These are phyloP conservation scores for Brassica cretica DNA, from an alignment of 345 rosid species.

Conservation along the genomic window DNA sequence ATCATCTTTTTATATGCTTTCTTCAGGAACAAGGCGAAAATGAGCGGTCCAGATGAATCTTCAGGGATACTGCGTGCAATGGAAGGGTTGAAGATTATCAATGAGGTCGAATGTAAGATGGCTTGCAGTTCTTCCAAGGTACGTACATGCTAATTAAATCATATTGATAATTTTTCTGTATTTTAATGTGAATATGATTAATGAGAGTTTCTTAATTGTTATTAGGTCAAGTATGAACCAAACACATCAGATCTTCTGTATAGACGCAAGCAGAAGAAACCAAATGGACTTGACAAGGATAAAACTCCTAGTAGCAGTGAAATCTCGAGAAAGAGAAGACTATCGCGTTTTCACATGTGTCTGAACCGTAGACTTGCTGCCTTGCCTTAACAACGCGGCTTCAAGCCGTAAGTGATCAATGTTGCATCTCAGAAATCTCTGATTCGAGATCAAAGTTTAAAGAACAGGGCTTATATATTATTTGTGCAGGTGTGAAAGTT, in stretches of 20 bases:
- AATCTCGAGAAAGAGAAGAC: background rate
- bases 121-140: constrained; percentile 91
- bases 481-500: constrained; percentile 26
- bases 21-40: constrained; percentile 65
- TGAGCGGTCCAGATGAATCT: constrained; percentile 45
- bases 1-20: constrained; percentile 32
- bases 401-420: constrained; percentile 23
- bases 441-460: background rate
- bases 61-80: constrained; percentile 40
- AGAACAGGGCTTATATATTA: background rate
- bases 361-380: constrained; percentile 28
- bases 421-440: background rate
- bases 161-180: background rate
- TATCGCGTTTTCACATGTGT: constrained; percentile 13
- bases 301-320: background rate
- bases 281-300: background rate
- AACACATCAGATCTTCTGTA: constrained; percentile 86
- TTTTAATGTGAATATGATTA: background rate
- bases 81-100: constrained; percentile 67
- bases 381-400: constrained; percentile 7
- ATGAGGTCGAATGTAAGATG: constrained; percentile 86
- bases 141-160: background rate
- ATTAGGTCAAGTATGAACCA: constrained; percentile 79
- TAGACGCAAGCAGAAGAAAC: constrained; percentile 47
- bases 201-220: constrained; percentile 9